Base-by-base conservation (phyloP, 805 yeast species). In the Suhomyces pyralidae region DNA sequence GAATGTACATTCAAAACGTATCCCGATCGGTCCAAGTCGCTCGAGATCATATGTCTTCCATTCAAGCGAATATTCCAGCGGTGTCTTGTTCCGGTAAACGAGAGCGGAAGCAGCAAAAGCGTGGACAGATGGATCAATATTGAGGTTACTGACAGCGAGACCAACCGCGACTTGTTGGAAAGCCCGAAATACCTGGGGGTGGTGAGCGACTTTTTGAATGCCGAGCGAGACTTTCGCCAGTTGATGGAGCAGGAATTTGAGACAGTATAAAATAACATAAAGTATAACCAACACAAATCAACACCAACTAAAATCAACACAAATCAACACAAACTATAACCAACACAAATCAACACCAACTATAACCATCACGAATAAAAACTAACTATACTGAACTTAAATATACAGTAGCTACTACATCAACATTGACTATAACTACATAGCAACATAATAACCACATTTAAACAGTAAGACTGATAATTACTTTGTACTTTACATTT, bases 51-150 rank as follows among this genome's bases (percentile, higher is more conserved):
- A 26, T 76, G 80, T 52, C 58, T 76, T 28, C 80, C 80, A 14
- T 76, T 76, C 59, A 74, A 71, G 50, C 53, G 80, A 45, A 50
- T 73, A 7, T 76, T 76, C 59, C 76, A 71, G 60, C 55, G 77
- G 48, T 76, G 80, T 53, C 56, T 72, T 22, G 55, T 71, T 15
- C 64, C 68, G 17, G 52, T 40, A 7, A 60, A 51, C 30, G 61
- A 63, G 14, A 51, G 64, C 34, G 75, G 74, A 1, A 63, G 62
- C 49, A 70, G 70, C 53, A 53, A 53, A 10, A 50, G 19, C 15
- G 55, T 49, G 3, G 60, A 68, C 20, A 59, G 64, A 32, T 73
- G 78, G 77, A 56, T 71, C 46, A 72, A 73, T 45, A 71, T 74
- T 5, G 80, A 76, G 54, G 54, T 71, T 12, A 76, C 79, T 1